Evolutionary conservation across 2,329 filamentous ascomycete genomes (phyloP).

Genomic region (Hypoxylon sp.): DNA sequence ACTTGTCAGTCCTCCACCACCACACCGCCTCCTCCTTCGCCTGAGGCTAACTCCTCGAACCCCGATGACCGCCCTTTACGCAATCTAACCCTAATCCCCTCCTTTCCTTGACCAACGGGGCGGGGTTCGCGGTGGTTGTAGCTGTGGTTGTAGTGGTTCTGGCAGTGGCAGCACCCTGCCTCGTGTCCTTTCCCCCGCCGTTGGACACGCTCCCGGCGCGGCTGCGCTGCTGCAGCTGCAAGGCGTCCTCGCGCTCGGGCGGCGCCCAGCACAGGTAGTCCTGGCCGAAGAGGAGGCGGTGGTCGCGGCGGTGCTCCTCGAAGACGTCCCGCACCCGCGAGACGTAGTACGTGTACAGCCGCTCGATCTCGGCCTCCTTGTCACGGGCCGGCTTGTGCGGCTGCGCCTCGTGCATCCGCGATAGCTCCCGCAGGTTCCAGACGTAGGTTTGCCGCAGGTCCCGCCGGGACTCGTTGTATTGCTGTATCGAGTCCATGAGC

Average conservation of each 20-base stretch:
- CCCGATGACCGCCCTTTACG: not conserved
- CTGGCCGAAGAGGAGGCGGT: slow-evolving; percentile 33
- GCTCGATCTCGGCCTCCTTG: slow-evolving; percentile 26
- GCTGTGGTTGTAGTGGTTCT: not conserved
- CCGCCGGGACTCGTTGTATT: slow-evolving; percentile 41
- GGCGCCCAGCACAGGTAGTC: slow-evolving; percentile 36
- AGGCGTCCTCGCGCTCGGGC: slow-evolving; percentile 42
- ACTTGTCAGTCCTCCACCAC: not conserved
- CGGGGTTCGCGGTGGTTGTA: not conserved
- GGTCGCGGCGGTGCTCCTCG: slow-evolving; percentile 38
- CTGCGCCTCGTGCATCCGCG: slow-evolving; percentile 37
- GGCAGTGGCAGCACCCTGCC: not conserved
- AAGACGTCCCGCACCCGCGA: slow-evolving; percentile 34
- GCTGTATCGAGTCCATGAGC: slow-evolving; percentile 47
- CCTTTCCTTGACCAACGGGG: slow-evolving; percentile 2
- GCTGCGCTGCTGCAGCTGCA: slow-evolving; percentile 32
- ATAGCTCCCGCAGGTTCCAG: slow-evolving; percentile 48
- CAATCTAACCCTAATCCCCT: slow-evolving; percentile 12
- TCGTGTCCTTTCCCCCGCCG: not conserved
- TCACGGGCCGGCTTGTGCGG: slow-evolving; percentile 18
- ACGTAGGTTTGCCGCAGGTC: slow-evolving; percentile 47
- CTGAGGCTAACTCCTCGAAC: not conserved
- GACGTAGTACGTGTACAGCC: slow-evolving; percentile 41
- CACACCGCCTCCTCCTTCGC: not conserved
- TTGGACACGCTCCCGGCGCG: slow-evolving; percentile 10